Conservation (phyloP, 140 eudicot genomes). For the Artemisia princeps region DNA sequence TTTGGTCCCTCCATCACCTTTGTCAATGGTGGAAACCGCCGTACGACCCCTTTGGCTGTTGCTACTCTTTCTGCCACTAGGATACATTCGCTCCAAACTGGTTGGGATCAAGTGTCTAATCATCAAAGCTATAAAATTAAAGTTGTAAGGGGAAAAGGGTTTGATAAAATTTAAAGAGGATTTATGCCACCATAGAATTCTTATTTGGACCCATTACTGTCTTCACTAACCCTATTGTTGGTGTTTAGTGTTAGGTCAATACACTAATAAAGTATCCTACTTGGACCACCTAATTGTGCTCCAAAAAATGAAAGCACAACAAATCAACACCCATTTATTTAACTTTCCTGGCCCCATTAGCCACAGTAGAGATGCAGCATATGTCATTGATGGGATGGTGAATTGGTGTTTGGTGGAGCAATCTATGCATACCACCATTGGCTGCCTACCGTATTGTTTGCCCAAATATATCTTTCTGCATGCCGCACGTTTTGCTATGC, state of each 20-base stretch:
- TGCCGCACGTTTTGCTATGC: background rate
- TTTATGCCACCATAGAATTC: constrained; percentile 15
- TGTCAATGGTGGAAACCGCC: no score
- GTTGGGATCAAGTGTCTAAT: constrained; percentile 8
- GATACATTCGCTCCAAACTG: background rate
- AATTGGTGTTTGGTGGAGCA: constrained; percentile 16
- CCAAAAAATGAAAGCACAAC: constrained; percentile 21
- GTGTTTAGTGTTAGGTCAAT: constrained; percentile 10
- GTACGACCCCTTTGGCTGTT: background rate
- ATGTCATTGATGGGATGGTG: constrained; percentile 22
- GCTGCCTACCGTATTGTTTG: constrained; percentile 19
- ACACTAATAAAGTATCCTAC: constrained; percentile 24
- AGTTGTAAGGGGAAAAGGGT: background rate
- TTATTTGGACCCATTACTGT: constrained; percentile 14
- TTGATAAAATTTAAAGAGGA: constrained; percentile 9
- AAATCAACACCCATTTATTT: constrained; percentile 7
- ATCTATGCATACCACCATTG: constrained; percentile 8
- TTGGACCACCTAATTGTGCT: constrained; percentile 27
- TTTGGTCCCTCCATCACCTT: no score
- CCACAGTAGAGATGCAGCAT: constrained; percentile 15
- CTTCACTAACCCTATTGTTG: constrained; percentile 15
- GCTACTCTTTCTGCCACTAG: background rate
- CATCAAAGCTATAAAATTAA: constrained; percentile 19
- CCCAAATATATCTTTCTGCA: constrained; percentile 20
- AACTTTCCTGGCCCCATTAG: constrained; percentile 17